Conservation (phyloP, 73 alveolate species). For the Tetrahymena elliotti region DNA sequence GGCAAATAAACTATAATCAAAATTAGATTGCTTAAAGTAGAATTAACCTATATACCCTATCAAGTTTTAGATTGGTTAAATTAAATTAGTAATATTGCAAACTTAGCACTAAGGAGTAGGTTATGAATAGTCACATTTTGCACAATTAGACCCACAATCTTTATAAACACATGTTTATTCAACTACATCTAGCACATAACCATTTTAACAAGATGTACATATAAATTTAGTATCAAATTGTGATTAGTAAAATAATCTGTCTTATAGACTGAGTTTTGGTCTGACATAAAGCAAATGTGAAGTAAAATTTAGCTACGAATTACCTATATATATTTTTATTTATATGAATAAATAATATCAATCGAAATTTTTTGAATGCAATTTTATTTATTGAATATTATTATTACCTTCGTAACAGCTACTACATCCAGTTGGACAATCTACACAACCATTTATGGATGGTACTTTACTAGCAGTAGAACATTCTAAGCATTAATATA, state of each 20-base stretch:
- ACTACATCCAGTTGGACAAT: background rate
- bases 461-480: background rate
- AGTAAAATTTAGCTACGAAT: background rate
- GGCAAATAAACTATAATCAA: background rate
- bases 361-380: no score
- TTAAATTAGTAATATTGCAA: background rate
- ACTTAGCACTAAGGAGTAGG: background rate
- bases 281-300: background rate
- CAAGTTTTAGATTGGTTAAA: background rate
- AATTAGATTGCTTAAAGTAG: background rate
- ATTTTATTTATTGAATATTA: no score
- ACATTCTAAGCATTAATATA: background rate
- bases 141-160: background rate
- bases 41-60: background rate
- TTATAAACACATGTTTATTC: background rate
- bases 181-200: background rate
- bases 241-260: background rate
- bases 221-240: background rate
- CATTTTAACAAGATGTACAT: background rate
- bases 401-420: background rate
- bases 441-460: background rate
- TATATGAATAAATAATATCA: no score
- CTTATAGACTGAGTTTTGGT: background rate
- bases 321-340: background rate
- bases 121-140: background rate